A percentile compares a stretch with the other conserved stretches of the same genome.
phyloP scores from a whole-genome alignment of 2,329 filamentous ascomycete genomes.

The Coniochaeta ligniaria region DNA sequence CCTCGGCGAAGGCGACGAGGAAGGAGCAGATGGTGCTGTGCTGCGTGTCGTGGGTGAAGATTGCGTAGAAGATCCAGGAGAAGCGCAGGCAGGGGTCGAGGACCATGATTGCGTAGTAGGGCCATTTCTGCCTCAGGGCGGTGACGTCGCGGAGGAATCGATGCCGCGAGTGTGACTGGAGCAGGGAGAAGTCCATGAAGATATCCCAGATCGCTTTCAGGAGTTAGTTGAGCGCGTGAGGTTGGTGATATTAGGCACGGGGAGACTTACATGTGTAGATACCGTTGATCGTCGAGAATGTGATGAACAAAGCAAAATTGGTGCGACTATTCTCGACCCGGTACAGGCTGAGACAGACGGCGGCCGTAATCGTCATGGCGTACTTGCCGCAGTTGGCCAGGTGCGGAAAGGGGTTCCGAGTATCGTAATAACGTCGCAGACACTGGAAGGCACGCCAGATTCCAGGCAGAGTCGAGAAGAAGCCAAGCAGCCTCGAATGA shows the following conservation, averaged over 20 bases:
- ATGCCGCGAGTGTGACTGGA: slow-evolving; percentile 65
- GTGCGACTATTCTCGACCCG: slow-evolving; percentile 57
- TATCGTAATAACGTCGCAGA: slow-evolving; percentile 81
- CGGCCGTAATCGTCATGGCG: slow-evolving; percentile 71
- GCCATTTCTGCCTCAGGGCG: slow-evolving; percentile 70
- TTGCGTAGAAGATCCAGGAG: slow-evolving; percentile 89
- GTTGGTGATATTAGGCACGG: background rate
- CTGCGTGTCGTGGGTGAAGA: slow-evolving; percentile 72
- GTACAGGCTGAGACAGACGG: slow-evolving; percentile 73
- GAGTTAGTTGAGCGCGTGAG: background rate
- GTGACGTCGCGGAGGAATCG: slow-evolving; percentile 68
- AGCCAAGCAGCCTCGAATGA: slow-evolving; percentile 76
- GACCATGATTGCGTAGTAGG: slow-evolving; percentile 81
- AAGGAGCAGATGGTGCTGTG: slow-evolving; percentile 82
- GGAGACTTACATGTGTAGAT: slow-evolving; percentile 64
- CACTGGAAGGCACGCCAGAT: slow-evolving; percentile 92
- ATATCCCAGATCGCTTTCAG: slow-evolving; percentile 76
- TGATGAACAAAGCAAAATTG: slow-evolving; percentile 66
- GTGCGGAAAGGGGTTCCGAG: slow-evolving; percentile 82
- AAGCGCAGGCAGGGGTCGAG: slow-evolving; percentile 82
- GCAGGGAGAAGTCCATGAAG: slow-evolving; percentile 92
- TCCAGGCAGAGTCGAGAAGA: slow-evolving; percentile 74
- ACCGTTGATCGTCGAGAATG: slow-evolving; percentile 73
- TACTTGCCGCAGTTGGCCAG: slow-evolving; percentile 92
- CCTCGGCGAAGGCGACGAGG: slow-evolving; percentile 68